Base-by-base conservation (phyloP, 495 filamentous ascomycete species). In the Penicillium arizonense region DNA sequence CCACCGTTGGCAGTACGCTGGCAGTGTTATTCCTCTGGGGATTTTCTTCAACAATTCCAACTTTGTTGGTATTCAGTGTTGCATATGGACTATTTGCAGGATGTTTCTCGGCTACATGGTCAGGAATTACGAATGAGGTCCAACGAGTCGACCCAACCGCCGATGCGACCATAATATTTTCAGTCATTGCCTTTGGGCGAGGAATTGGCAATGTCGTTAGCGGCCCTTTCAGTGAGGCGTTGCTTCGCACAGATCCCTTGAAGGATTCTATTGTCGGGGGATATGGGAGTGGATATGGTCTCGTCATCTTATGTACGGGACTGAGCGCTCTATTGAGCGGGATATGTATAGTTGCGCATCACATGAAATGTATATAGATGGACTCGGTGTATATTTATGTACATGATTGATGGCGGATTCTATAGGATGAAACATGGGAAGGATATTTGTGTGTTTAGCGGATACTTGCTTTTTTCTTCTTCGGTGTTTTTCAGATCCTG, bases 1-100 rank as follows among this genome's bases (percentile, higher is more conserved):
- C 78, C 0, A 74, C 81, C 8, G 44, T 78, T 9, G 84, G 82
- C 1, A 74, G 80, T 4, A 68, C 76, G 2, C 13, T 81, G 4
- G 70, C 78, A 0, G 73, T 86, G 0, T 84, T 89, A 44, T 39
- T 88, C 4, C 55, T 88, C 18, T 89, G 87, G 87, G 86, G 85
- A 0, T 65, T 88, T 11, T 70, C 83, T 0, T 68, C 63, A 0
- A 72, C 69, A 2, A 53, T 85, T 11, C 59, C 80, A 0, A 60
- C 77, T 28, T 60, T 88, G 36, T 79, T 81, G 44, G 50, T 82
- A 8, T 88, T 89, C 45, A 75, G 71, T 16, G 51, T 89, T 9
- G 52, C 81, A 13, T 89, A 85, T 55, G 87, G 87, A 2, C 58
- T 87, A 5, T 87, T 86, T 58, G 85, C 83, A 0, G 84, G 85